phyloP scores from a whole-genome alignment of 2,329 filamentous ascomycete species.

The Tolypocladium sp. region DNA sequence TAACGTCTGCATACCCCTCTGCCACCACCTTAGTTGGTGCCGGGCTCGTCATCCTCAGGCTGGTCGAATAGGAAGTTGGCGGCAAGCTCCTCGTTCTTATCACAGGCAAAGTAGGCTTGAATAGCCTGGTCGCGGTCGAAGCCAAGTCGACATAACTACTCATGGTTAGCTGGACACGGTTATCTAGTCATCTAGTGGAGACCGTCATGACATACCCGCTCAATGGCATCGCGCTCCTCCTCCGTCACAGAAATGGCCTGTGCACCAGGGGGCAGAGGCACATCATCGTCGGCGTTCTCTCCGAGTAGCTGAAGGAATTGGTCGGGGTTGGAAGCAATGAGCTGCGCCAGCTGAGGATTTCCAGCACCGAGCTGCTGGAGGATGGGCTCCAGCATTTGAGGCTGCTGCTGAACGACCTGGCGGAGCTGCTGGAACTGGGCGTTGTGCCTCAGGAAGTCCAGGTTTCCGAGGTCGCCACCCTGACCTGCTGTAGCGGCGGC shows the following conservation, averaged over 20 bases:
- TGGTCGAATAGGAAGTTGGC: slow-evolving; percentile 98
- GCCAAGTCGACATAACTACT: slow-evolving; percentile 78
- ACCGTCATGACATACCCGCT: slow-evolving; percentile 55
- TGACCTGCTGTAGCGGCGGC: slow-evolving; percentile 42
- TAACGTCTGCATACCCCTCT: neutral
- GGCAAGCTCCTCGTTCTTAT: slow-evolving; percentile 98
- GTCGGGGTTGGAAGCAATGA: slow-evolving; percentile 87
- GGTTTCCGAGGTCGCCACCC: slow-evolving; percentile 56
- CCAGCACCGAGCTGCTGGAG: slow-evolving; percentile 90
- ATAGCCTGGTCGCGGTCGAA: slow-evolving; percentile 91
- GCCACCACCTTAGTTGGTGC: slow-evolving; percentile 27
- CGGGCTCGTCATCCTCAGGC: slow-evolving; percentile 69
- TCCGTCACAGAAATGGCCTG: slow-evolving; percentile 88
- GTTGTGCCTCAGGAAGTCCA: slow-evolving; percentile 92
- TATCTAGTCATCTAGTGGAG: too few relatives aligned
- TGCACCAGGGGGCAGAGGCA: slow-evolving; percentile 75
- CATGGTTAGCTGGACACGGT: slow-evolving; percentile 1
- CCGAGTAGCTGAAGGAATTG: slow-evolving; percentile 86
- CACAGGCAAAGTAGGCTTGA: slow-evolving; percentile 97
- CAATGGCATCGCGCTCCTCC: slow-evolving; percentile 94
- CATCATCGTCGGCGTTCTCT: slow-evolving; percentile 80
- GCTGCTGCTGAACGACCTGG: slow-evolving; percentile 94
- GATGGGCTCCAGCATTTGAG: slow-evolving; percentile 97
- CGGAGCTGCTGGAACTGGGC: slow-evolving; percentile 96
- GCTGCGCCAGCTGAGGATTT: slow-evolving; percentile 86